A percentile compares a stretch with the other conserved stretches of the same genome.
phyloP scores from a whole-genome alignment of 1,284 basidiomycete genomes.

The Marasmius tenuissimus region DNA sequence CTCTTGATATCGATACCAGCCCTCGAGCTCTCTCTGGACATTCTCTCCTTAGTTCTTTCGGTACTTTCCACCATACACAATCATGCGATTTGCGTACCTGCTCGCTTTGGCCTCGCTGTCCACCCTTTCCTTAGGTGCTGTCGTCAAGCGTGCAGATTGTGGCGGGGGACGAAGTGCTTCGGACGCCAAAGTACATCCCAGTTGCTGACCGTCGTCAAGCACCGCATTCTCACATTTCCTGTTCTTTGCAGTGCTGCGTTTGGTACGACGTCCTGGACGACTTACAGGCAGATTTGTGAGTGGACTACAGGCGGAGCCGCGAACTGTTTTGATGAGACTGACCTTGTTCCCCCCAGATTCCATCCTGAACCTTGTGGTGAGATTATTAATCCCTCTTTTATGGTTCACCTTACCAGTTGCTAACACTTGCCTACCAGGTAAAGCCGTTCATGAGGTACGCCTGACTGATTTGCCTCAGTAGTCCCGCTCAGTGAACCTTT shows the following conservation, averaged over 20 bases:
- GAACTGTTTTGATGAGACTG: background rate
- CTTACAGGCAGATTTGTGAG: constrained; percentile 16
- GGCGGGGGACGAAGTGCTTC: background rate
- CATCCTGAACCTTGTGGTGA: constrained; percentile 13
- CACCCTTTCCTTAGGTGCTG: too few species aligned
- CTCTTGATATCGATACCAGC: too few species aligned
- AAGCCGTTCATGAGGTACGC: constrained; percentile 8
- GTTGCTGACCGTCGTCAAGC: background rate
- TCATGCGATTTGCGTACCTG: too few species aligned
- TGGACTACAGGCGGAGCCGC: background rate
- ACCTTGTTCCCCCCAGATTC: constrained; percentile 1
- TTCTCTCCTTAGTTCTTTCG: too few species aligned
- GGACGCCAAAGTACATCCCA: background rate
- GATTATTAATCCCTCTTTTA: background rate
- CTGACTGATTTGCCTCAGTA: too few species aligned
- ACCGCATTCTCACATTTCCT: background rate
- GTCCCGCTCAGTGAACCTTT: too few species aligned
- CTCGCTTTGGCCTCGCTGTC: too few species aligned
- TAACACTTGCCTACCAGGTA: background rate
- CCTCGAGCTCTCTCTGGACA: too few species aligned
- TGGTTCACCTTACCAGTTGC: background rate
- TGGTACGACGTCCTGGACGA: constrained; percentile 21
- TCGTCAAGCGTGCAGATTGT: background rate
- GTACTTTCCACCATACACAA: too few species aligned
- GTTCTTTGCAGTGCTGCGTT: constrained; percentile 14